phyloP scores from a whole-genome alignment of 2,329 filamentous ascomycete genomes.

The Emericellopsis atlantica region DNA sequence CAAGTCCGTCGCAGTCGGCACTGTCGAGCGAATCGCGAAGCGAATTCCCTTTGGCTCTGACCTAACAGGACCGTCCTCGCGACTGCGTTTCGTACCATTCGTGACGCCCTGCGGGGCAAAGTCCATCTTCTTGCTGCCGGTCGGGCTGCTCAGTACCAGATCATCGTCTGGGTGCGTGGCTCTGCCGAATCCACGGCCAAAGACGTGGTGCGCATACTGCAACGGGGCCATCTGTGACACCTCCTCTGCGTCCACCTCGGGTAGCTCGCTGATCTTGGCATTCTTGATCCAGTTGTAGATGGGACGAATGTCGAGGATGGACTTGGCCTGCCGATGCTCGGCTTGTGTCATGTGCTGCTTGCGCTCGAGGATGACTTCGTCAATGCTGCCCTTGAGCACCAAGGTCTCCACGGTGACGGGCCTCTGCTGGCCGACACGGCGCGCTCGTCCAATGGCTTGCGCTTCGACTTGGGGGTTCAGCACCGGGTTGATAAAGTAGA shows the following conservation, averaged over 20 bases:
- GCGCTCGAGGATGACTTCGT: constrained; percentile 70
- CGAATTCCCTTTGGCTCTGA: too few relatives aligned
- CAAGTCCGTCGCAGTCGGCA: background rate
- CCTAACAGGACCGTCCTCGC: too few relatives aligned
- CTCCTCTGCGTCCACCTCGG: constrained; percentile 14
- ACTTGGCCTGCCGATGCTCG: constrained; percentile 42
- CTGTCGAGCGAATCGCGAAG: too few relatives aligned
- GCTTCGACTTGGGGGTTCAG: constrained; percentile 76
- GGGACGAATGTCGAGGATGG: constrained; percentile 41
- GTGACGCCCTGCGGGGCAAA: background rate
- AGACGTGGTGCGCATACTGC: constrained; percentile 31
- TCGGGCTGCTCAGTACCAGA: constrained; percentile 15
- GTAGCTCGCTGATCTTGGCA: constrained; percentile 27
- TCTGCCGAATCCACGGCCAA: constrained; percentile 34
- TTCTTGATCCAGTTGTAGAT: constrained; percentile 50
- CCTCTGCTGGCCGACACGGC: constrained; percentile 72
- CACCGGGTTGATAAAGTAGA: constrained; percentile 84
- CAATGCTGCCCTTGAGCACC: constrained; percentile 66
- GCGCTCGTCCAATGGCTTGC: constrained; percentile 82
- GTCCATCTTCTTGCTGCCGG: background rate
- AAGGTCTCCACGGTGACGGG: constrained; percentile 78
- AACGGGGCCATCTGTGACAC: constrained; percentile 36
- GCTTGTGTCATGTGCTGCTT: constrained; percentile 62
- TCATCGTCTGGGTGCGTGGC: constrained; percentile 31
- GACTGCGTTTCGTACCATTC: background rate